Conservation (phyloP, 2,329 filamentous ascomycete species). For the Aspergillus pseudoterreus region DNA sequence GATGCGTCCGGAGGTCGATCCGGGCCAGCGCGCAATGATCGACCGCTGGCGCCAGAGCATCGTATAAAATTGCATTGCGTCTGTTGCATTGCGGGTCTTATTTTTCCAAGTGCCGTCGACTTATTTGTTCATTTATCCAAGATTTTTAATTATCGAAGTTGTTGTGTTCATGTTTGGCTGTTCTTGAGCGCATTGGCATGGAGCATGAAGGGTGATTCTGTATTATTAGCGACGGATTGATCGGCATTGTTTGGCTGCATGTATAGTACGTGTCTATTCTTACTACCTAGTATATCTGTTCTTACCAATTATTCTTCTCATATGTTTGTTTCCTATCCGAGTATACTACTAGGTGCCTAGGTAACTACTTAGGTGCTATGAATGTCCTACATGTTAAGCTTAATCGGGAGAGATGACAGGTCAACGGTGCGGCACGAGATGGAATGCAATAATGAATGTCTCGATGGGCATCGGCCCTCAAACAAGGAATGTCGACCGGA, state of each 20-base stretch:
- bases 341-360: too few species aligned
- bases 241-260: background rate
- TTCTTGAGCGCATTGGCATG: conserved; percentile 5
- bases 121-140: background rate
- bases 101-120: background rate
- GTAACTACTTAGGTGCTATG: too few species aligned
- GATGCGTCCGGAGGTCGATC: conserved; percentile 41
- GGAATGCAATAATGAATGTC: background rate
- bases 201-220: background rate
- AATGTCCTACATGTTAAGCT: background rate
- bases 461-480: background rate
- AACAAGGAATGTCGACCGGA: background rate
- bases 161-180: background rate
- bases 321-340: too few species aligned
- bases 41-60: conserved; percentile 56
- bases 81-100: background rate
- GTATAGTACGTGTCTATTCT: too few species aligned
- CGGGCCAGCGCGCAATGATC: conserved; percentile 53
- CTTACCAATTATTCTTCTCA: too few species aligned
- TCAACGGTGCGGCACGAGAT: background rate
- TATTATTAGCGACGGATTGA: background rate
- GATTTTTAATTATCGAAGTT: background rate
- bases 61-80: conserved; percentile 13
- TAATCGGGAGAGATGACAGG: background rate
- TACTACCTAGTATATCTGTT: too few species aligned